Evolutionary conservation across 2,329 filamentous ascomycete species (phyloP), one percentile per base, ranked within the genome.

Genomic region (Exophiala spinifera): DNA sequence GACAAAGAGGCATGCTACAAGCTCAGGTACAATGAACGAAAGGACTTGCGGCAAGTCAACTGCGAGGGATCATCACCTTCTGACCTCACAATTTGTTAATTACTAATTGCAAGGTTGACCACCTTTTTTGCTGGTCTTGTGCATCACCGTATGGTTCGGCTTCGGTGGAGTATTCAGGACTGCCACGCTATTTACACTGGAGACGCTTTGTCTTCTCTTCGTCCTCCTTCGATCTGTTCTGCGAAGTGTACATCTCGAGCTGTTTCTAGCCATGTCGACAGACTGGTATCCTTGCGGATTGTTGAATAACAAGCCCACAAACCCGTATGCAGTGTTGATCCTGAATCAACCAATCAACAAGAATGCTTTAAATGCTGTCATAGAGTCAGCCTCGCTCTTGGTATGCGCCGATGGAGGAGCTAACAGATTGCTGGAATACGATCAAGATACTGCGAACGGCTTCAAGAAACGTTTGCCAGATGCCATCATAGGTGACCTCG

Each of bases 391-490:
- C 49, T 75, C 73, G 19, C 79, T 85, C 57, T 82, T 81, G 20
- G 78, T 97, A 49, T 95, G 91, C 55, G 94, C 91, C 23, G 94
- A 99, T 73, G 94, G 91, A 51, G 94, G 91, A 20, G 91, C 91
- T 43, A 95, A 97, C 67, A 80, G 83, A 34, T 79, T 96, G 17
- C 78, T 80, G 61, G 71, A 83, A 14, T 52, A 59, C 50, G 55
- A 61, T n/a, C 40, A 49, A 14, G 13, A 23, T 13, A 10, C 13
- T 4, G 43, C 14, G 23, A 46, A 44, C 23, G 21, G 43, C 36
- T 28, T 10, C 42, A 42, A 34, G 6, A 40, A 43, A 23, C 57
- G 83, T 66, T 75, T 83, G 53, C 82, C 90, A 1, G 76, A 88
- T 66, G 76, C 81, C 51, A 91, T 99, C 57, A 84, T 95, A 63